Percentiles rank a stretch among this genome's conserved stretches.
Conservation (phyloP, 768 basidiomycete genomes). For the Tephrocybe sp. region DNA sequence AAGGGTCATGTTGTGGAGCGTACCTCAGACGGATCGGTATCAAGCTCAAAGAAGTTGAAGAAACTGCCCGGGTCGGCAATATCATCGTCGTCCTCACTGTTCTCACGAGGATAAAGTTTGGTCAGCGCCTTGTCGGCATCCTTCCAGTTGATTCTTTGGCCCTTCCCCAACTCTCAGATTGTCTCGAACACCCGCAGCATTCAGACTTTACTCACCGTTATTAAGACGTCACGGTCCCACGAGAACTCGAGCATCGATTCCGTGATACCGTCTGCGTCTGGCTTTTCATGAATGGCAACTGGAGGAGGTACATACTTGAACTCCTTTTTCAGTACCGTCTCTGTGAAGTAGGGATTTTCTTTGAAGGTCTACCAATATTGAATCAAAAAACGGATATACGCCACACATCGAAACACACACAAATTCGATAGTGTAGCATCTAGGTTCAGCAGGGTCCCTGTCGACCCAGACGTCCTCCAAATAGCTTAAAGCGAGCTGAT, state of each 20-base stretch:
- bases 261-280: slow-evolving; percentile 76
- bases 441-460: slow-evolving; percentile 69
- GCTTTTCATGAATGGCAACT: slow-evolving; percentile 50
- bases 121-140: slow-evolving; percentile 74
- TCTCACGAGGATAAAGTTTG: slow-evolving; percentile 71
- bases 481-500: slow-evolving; percentile 80
- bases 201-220: slow-evolving; percentile 47
- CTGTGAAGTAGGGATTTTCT: slow-evolving; percentile 81
- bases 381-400: slow-evolving; percentile 6
- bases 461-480: slow-evolving; percentile 85
- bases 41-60: slow-evolving; percentile 84
- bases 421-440: slow-evolving; percentile 87
- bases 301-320: slow-evolving; percentile 68
- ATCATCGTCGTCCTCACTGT: slow-evolving; percentile 56
- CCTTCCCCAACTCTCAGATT: slow-evolving; percentile 35
- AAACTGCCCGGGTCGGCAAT: slow-evolving; percentile 75
- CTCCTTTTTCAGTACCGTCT: slow-evolving; percentile 78
- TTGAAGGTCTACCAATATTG: slow-evolving; percentile 66
- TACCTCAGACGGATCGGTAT: slow-evolving; percentile 67
- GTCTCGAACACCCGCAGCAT: slow-evolving; percentile 2
- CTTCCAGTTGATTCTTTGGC: slow-evolving; percentile 79
- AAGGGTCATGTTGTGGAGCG: slow-evolving; percentile 1
- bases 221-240: slow-evolving; percentile 73
- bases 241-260: slow-evolving; percentile 78
- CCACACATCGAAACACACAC: slow-evolving; percentile 47